Evolutionary conservation across 192 early-diverging fungal genomes (phyloP).

Genomic region (Coemansia sp.): DNA sequence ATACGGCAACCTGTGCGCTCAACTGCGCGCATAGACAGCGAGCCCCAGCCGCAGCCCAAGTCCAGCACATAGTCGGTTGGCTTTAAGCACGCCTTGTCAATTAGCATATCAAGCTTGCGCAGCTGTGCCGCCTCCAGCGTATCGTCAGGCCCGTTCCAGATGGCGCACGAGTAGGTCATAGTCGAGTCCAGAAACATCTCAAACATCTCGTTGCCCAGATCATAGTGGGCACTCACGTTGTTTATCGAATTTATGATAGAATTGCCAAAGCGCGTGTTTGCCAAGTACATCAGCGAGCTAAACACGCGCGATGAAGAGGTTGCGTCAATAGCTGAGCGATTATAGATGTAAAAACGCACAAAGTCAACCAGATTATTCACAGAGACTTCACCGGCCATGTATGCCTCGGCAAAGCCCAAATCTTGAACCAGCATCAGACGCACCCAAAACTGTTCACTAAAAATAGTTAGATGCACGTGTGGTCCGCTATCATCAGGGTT

Average conservation of each 20-base stretch:
- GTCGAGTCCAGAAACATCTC: conserved; percentile 63
- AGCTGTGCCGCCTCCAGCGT: conserved; percentile 65
- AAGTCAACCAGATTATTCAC: conserved; percentile 59
- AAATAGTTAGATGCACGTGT: conserved; percentile 52
- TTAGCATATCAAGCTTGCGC: conserved; percentile 62
- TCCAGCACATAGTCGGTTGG: conserved; percentile 64
- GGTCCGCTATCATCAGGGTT: conserved; percentile 25
- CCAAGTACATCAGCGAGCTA: conserved; percentile 55
- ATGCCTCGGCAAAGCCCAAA: conserved; percentile 71
- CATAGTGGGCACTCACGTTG: conserved; percentile 75
- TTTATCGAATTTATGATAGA: conserved; percentile 59
- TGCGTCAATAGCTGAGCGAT: conserved; percentile 50
- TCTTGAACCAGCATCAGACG: conserved; percentile 54
- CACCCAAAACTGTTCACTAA: conserved; percentile 63
- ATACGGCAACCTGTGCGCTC: conserved; percentile 60
- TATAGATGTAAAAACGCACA: conserved; percentile 62
- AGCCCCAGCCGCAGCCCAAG: conserved; percentile 75
- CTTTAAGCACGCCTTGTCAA: conserved; percentile 58
- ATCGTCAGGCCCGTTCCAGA: conserved; percentile 59
- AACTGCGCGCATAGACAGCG: conserved; percentile 66
- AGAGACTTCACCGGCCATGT: conserved; percentile 66
- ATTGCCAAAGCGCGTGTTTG: conserved; percentile 64
- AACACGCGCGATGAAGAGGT: conserved; percentile 56
- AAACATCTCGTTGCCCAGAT: conserved; percentile 77
- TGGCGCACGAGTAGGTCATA: conserved; percentile 75